Percentiles rank a stretch among this genome's conserved stretches.
Evolutionary conservation across 495 filamentous ascomycete genomes (phyloP).

Genomic region (Penicillium silybi): DNA sequence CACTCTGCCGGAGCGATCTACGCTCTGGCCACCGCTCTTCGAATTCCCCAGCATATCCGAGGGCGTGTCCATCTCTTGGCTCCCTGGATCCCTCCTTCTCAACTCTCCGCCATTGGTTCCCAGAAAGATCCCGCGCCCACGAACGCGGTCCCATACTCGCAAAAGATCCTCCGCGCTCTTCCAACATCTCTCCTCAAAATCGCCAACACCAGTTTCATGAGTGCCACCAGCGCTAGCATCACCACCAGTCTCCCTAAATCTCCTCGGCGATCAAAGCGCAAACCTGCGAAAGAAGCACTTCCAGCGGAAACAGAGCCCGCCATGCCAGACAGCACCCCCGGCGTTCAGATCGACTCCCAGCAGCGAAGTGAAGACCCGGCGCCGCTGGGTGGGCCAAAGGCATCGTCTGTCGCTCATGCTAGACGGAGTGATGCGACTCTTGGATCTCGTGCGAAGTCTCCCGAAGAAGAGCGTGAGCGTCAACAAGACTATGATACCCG

Average conservation of each 20-base stretch:
- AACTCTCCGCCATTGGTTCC: constrained; percentile 80
- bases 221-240: constrained; percentile 82
- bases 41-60: constrained; percentile 93
- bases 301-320: constrained; percentile 16
- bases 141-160: constrained; percentile 84
- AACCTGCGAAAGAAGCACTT: constrained; percentile 42
- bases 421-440: constrained; percentile 22
- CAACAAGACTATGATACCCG: constrained; percentile 78
- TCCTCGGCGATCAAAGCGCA: constrained; percentile 59
- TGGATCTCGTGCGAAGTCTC: constrained; percentile 21
- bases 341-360: constrained; percentile 29
- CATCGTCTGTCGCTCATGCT: constrained; percentile 14
- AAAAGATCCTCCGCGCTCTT: constrained; percentile 84
- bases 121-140: constrained; percentile 69
- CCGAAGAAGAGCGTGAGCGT: constrained; percentile 55
- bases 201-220: constrained; percentile 93
- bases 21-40: constrained; percentile 89
- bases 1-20: constrained; percentile 98
- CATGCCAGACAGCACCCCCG: constrained; percentile 34
- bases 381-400: constrained; percentile 16
- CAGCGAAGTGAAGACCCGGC: constrained; percentile 38
- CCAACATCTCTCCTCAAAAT: constrained; percentile 90
- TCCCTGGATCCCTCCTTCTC: constrained; percentile 98
- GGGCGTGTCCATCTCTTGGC: constrained; percentile 93
- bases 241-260: constrained; percentile 78